Base-by-base conservation (phyloP, 2,329 filamentous ascomycete genomes). In the Calonectria hongkongensis region DNA sequence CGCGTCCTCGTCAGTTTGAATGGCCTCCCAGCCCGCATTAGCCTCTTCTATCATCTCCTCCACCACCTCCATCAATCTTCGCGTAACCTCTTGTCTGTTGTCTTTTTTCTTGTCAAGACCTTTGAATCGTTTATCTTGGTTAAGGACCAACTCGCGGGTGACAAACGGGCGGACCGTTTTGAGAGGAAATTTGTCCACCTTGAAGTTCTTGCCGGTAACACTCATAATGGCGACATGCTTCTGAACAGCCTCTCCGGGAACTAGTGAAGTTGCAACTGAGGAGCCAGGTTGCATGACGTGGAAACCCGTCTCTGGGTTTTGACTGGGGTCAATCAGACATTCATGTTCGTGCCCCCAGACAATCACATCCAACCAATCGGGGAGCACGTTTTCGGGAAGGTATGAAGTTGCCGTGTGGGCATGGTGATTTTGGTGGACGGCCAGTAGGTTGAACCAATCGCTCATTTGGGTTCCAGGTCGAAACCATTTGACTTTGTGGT, bases 281-380 rank as follows among this genome's bases (percentile, higher is more conserved):
- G 97, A 99, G 0, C 97, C 97, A 0, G 97, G 97, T 80, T 99
- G 97, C 91, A 99, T 98, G 75, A 99, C 96, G 78, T 97, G 92
- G 78, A 99, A 99, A 0, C 93, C 94, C 60, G 93, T 98, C 80
- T 98, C 95, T 0, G 94, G 91, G 79, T 98, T 99, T 58, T 92
- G 88, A 1, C 88, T 87, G 0, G 97, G 97, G 54, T 98, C 92
- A 75, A 99, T 98, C 9, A 96, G 83, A 81, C 97, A 99, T 83
- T 99, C 96, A 81, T 99, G 97, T 84, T 99, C 97, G 80, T 99
- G 97, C 3, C 97, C 97, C 97, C 97, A 99, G 64, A 99, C 90
- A 0, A 99, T 92, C 5, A 99, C 88, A 81, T 99, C 94, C 75
- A 99, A 87, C 86, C 97, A 98, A 21, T 95, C 92, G 0, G 97